Conservation (phyloP, 2,329 filamentous ascomycete species). For the Hypoxylon sp. region DNA sequence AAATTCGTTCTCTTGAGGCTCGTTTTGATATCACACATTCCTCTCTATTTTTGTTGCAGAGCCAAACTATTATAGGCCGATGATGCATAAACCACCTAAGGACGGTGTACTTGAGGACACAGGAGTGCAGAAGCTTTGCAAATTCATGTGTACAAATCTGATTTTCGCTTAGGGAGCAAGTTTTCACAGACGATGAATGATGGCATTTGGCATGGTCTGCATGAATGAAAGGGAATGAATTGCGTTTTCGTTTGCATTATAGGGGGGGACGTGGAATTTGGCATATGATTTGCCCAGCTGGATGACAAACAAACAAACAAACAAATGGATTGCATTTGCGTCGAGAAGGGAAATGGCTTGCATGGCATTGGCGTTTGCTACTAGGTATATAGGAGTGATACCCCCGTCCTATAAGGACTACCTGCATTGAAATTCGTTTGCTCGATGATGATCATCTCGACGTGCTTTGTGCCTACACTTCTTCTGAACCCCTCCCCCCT, state of each 20-base stretch:
- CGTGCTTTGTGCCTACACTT: neutral
- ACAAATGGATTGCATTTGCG: constrained; percentile 4
- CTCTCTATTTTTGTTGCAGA: constrained; percentile 1
- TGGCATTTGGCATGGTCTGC: neutral
- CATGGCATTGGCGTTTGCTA: constrained; percentile 14
- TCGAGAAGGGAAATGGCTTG: neutral
- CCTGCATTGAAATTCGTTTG: neutral
- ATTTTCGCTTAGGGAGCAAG: neutral
- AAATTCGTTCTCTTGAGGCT: too few relatives aligned
- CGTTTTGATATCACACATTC: too few relatives aligned
- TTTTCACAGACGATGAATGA: neutral
- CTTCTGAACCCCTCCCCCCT: too few relatives aligned
- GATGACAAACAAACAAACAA: neutral
- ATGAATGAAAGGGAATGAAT: neutral
- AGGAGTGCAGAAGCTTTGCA: neutral
- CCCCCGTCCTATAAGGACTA: constrained; percentile 1
- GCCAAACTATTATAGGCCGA: neutral
- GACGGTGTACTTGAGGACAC: neutral
- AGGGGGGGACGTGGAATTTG: constrained; percentile 1
- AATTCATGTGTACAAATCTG: neutral
- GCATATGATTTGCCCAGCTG: constrained; percentile 2
- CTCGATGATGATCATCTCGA: neutral
- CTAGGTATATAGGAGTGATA: constrained; percentile 5
- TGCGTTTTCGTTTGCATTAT: neutral
- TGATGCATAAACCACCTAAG: neutral